These are phyloP conservation scores for Lichtheimia hyalospora DNA, from an alignment of 371 early-diverging fungal species.

Conservation along the genomic window DNA sequence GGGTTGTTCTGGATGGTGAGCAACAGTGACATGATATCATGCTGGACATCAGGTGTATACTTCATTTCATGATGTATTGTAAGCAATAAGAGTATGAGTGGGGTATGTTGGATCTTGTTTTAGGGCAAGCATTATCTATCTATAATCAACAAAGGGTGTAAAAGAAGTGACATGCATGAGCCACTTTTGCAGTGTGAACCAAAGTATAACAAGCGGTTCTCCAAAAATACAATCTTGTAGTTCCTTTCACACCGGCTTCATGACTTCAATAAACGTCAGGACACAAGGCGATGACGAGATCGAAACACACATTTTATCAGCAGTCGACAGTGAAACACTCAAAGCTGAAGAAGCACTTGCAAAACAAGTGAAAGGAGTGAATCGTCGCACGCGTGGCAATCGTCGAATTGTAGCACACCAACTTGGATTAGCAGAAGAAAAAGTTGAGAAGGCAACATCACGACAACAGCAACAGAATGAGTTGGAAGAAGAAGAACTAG, in stretches of 20 bases:
- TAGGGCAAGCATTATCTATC: too few species aligned
- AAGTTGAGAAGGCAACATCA: neutral
- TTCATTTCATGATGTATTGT: too few species aligned
- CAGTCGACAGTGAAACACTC: constrained; percentile 28
- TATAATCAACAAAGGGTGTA: too few species aligned
- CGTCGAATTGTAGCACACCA: constrained; percentile 3
- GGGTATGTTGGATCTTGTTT: too few species aligned
- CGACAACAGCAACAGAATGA: constrained; percentile 1
- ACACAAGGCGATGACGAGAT: constrained; percentile 50
- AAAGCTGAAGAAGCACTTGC: constrained; percentile 42
- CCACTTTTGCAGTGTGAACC: too few species aligned
- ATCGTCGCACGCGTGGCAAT: neutral
- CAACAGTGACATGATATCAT: too few species aligned
- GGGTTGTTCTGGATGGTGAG: too few species aligned
- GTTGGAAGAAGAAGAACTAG: constrained; percentile 6
- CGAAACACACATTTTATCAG: constrained; percentile 47
- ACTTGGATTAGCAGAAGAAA: constrained; percentile 13
- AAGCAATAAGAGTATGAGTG: too few species aligned
- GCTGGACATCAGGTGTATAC: too few species aligned
- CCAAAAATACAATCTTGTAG: too few species aligned
- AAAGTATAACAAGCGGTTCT: too few species aligned
- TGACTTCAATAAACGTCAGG: constrained; percentile 10
- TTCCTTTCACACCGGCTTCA: neutral
- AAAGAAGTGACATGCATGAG: too few species aligned
- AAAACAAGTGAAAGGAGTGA: constrained; percentile 12